A percentile compares a stretch with the other conserved stretches of the same genome.
These are phyloP conservation scores for Parietaria judaica DNA, from an alignment of 306 rosid species.

Conservation along the genomic window DNA sequence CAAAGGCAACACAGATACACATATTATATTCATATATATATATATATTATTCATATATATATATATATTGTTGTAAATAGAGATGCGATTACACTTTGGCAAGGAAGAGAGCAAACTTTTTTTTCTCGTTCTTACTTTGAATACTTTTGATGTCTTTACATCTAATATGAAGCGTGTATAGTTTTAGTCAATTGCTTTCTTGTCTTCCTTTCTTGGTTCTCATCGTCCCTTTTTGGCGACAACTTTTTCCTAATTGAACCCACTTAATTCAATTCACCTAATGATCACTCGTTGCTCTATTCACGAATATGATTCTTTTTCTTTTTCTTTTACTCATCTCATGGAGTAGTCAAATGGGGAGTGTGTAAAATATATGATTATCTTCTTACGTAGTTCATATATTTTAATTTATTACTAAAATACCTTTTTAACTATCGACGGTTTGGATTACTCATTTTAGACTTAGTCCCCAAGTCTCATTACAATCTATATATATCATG, in stretches of 20 bases:
- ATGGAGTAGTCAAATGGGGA: slow-evolving; percentile 19
- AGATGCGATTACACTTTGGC: slow-evolving; percentile 11
- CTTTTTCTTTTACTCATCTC: slow-evolving; percentile 16
- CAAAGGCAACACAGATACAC: background rate
- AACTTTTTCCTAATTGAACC: slow-evolving; percentile 29
- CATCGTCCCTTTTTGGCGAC: slow-evolving; percentile 27
- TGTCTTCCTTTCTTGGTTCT: slow-evolving; percentile 33
- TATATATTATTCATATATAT: no score
- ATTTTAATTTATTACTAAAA: no score
- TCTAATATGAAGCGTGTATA: background rate
- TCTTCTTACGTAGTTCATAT: no score
- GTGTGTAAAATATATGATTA: background rate
- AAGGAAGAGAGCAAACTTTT: slow-evolving; percentile 17
- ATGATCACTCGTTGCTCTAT: slow-evolving; percentile 29
- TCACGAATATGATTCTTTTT: slow-evolving; percentile 18
- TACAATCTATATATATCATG: slow-evolving; percentile 2
- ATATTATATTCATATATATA: no score
- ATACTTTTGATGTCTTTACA: background rate
- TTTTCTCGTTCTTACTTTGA: slow-evolving; percentile 8
- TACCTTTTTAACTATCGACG: no score
- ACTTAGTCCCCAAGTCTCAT: background rate
- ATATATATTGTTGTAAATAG: no score
- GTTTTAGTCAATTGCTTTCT: slow-evolving; percentile 11
- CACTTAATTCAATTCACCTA: slow-evolving; percentile 43
- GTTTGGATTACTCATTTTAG: no score